These are phyloP conservation scores for Hordeum marinum DNA, from an alignment of 176 grass and related monocot genomes.

Conservation along the genomic window DNA sequence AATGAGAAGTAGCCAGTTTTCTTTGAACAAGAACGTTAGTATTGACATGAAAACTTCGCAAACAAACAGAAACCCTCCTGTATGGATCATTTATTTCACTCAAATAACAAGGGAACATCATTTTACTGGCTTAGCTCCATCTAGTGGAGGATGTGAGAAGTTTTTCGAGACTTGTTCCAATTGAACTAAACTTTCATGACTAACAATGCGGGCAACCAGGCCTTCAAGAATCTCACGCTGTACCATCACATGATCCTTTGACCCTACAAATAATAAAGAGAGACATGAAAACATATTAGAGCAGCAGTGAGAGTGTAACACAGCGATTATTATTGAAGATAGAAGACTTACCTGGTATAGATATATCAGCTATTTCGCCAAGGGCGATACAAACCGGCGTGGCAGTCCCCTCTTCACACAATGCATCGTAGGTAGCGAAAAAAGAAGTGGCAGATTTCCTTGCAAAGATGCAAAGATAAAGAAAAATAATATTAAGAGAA, in stretches of 20 bases:
- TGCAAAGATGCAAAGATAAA: slow-evolving; percentile 18
- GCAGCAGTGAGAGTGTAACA: not conserved
- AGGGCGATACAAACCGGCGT: slow-evolving; percentile 83
- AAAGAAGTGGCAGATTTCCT: slow-evolving; percentile 87
- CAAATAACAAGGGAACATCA: not conserved
- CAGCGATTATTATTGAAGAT: not conserved
- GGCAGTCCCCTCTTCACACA: slow-evolving; percentile 94
- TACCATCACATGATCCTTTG: slow-evolving; percentile 82
- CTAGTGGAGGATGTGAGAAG: slow-evolving; percentile 45
- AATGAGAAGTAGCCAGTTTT: not conserved
- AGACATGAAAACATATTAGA: not conserved
- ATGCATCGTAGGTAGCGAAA: slow-evolving; percentile 78
- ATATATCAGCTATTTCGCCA: slow-evolving; percentile 83
- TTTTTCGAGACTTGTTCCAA: slow-evolving; percentile 65
- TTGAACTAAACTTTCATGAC: slow-evolving; percentile 59
- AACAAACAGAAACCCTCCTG: not conserved
- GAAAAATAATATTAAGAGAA: not conserved
- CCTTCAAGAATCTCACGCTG: slow-evolving; percentile 97
- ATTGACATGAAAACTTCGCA: not conserved
- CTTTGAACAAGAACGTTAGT: not conserved
- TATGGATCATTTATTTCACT: not conserved
- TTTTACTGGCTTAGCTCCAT: slow-evolving; percentile 39
- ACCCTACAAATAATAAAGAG: slow-evolving; percentile 42
- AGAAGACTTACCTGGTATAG: slow-evolving; percentile 54
- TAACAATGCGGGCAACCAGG: slow-evolving; percentile 83